phyloP scores from a whole-genome alignment of 2,329 filamentous ascomycete species.

The Ascochyta lentis region DNA sequence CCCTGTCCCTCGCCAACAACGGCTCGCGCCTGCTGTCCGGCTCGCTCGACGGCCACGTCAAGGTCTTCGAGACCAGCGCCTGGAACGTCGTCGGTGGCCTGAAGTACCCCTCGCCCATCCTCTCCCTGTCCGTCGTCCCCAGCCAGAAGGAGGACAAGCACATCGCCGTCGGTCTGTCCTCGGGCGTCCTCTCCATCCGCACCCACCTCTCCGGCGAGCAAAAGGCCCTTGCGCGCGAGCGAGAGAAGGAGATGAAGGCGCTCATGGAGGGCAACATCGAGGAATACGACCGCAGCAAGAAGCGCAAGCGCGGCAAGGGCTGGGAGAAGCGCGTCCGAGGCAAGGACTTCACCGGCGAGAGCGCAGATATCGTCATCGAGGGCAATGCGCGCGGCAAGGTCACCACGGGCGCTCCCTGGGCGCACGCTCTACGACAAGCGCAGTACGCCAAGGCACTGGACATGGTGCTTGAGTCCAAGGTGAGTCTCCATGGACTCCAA shows the following conservation, averaged over 20 bases:
- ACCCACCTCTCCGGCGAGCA: constrained; percentile 87
- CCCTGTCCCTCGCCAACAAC: constrained; percentile 80
- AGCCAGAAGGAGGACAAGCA: constrained; percentile 83
- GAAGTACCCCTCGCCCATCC: constrained; percentile 91
- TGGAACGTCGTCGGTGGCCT: constrained; percentile 97
- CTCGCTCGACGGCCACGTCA: constrained; percentile 93
- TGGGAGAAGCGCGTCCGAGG: constrained; percentile 69
- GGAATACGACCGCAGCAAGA: constrained; percentile 76
- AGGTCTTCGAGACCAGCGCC: constrained; percentile 89
- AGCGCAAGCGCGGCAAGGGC: constrained; percentile 64
- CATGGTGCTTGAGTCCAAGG: constrained; percentile 65
- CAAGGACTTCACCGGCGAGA: constrained; percentile 83
- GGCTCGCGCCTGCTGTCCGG: constrained; percentile 84
- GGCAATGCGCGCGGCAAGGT: constrained; percentile 69
- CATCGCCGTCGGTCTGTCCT: constrained; percentile 92
- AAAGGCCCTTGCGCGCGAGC: constrained; percentile 76
- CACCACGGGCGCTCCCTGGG: constrained; percentile 77
- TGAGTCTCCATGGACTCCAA: constrained; percentile 21
- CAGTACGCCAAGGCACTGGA: constrained; percentile 81
- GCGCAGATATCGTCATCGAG: constrained; percentile 86
- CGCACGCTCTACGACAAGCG: constrained; percentile 78
- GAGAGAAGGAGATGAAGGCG: constrained; percentile 84
- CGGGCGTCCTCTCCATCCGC: constrained; percentile 86
- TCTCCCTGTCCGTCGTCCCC: constrained; percentile 79
- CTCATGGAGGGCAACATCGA: constrained; percentile 79